Conservation (phyloP, 768 basidiomycete genomes). For the Sistotremastrum suecicum region DNA sequence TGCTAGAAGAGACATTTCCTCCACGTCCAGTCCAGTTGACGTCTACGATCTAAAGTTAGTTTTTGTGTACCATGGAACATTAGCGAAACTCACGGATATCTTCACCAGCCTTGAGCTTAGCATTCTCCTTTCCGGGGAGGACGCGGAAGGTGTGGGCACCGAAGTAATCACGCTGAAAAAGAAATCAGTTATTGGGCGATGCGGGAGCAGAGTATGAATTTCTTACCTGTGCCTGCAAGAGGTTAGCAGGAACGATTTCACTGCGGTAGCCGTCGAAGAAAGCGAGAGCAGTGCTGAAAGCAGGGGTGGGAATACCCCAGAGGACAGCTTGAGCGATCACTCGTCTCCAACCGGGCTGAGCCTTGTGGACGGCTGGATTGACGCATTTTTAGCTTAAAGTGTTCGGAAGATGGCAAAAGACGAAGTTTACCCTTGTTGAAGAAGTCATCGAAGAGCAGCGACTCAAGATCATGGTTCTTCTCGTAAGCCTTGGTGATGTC, state of each 20-base stretch:
- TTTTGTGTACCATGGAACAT: neutral
- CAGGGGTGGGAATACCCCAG: conserved; percentile 95
- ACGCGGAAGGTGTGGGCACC: conserved; percentile 98
- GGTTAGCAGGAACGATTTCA: conserved; percentile 85
- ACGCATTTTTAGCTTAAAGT: conserved; percentile 4
- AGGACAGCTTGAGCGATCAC: conserved; percentile 91
- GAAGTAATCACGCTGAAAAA: conserved; percentile 82
- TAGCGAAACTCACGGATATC: conserved; percentile 64
- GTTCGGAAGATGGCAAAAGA: neutral
- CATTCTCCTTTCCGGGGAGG: conserved; percentile 82
- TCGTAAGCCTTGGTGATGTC: conserved; percentile 87
- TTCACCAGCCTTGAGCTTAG: conserved; percentile 59
- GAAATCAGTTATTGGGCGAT: conserved; percentile 1
- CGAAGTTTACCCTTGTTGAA: conserved; percentile 68
- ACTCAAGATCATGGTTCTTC: conserved; percentile 76
- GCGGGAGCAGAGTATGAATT: neutral
- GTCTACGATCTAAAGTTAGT: conserved; percentile 32
- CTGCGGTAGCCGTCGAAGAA: conserved; percentile 99
- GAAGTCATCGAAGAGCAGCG: conserved; percentile 90
- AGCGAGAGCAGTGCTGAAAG: conserved; percentile 94
- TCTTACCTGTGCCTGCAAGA: conserved; percentile 81
- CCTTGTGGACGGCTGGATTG: conserved; percentile 65
- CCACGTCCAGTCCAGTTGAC: conserved; percentile 99
- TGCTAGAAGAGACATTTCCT: conserved; percentile 82
- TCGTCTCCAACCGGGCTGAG: conserved; percentile 97